Evolutionary conservation across 495 filamentous ascomycete species (phyloP), one percentile per base, ranked within the genome.

Genomic region (Xylaria longipes): DNA sequence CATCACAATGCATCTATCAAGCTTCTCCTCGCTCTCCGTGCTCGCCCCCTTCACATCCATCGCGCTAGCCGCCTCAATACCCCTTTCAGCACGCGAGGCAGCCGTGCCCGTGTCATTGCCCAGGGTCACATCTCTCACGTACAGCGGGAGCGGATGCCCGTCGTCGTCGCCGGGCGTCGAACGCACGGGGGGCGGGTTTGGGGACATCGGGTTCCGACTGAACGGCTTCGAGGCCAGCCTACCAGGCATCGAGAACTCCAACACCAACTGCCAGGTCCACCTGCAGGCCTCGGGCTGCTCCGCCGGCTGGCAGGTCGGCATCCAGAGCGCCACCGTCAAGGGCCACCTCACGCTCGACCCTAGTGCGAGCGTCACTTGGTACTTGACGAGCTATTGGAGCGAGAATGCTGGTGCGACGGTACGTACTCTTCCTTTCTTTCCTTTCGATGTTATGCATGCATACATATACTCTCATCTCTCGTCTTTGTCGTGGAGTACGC

Each of bases 301-400:
- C 37, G 66, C 80, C 3, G 83, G 83, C n/a, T 84, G 83, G 83
- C 83, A 84, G 78, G 74, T 82, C 33, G 78, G 79, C 33, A 69
- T 84, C 66, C 73, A 71, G 54, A 73, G 77, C 68, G 82, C 80
- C 52, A 64, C 29, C 46, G 77, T 84, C 58, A 71, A 68, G 25
- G 81, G 82, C n/a, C 80, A 78, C 58, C 63, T 80, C 9, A 72
- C 75, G 2, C 77, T 84, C 8, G 69, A 72, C 45, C 78, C 83
- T 0, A 80, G 79, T 54, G 78, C 81, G 0, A 33, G 50, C 1
- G 61, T 84, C 20, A 77, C 79, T 17, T 79, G 80, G 70, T 83
- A 75, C 66, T 76, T 81, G n/a, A 80, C 79, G 9, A 77, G 79
- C 35, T 84, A 76, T 50, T 84, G 80, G 71, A 83, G 81, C 75